These are phyloP conservation scores for Lagerstroemia fauriei DNA, from an alignment of 441 rosid genomes.

Conservation along the genomic window DNA sequence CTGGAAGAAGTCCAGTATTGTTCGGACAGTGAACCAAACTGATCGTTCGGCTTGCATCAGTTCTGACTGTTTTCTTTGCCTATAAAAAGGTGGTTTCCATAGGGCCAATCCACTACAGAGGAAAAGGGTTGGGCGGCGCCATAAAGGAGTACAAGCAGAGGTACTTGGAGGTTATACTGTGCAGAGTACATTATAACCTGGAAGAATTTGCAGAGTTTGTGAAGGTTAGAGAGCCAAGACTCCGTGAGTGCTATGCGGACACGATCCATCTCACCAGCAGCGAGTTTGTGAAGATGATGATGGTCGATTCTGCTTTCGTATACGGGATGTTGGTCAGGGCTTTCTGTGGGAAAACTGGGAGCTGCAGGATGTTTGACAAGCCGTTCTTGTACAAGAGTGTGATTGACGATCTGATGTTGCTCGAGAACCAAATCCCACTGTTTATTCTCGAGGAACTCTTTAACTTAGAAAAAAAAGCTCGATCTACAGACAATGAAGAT, in stretches of 20 bases:
- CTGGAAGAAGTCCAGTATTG: too few species aligned
- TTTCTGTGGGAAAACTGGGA: not conserved
- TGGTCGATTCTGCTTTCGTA: constrained; percentile 16
- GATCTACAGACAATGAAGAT: not conserved
- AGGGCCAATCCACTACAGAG: not conserved
- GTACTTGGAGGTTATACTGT: not conserved
- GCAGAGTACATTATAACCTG: not conserved
- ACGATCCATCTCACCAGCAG: rapidly evolving
- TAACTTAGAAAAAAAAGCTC: not conserved
- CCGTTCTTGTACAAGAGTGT: not conserved
- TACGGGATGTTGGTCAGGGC: constrained; percentile 11
- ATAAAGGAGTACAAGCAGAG: not conserved
- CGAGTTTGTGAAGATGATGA: not conserved
- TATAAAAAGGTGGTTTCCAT: not conserved
- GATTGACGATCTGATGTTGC: constrained; percentile 1
- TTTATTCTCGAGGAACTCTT: constrained; percentile 3
- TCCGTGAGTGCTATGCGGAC: not conserved
- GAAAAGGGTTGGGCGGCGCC: not conserved
- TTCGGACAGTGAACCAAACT: too few species aligned
- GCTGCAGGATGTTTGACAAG: not conserved
- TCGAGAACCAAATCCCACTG: constrained; percentile 24
- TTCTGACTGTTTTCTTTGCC: too few species aligned
- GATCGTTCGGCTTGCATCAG: too few species aligned
- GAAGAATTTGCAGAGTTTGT: not conserved
- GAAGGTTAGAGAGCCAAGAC: not conserved